A percentile compares a stretch with the other conserved stretches of the same genome.
These are phyloP conservation scores for Delphinella strobiligena DNA, from an alignment of 2,329 filamentous ascomycete genomes.

Conservation along the genomic window DNA sequence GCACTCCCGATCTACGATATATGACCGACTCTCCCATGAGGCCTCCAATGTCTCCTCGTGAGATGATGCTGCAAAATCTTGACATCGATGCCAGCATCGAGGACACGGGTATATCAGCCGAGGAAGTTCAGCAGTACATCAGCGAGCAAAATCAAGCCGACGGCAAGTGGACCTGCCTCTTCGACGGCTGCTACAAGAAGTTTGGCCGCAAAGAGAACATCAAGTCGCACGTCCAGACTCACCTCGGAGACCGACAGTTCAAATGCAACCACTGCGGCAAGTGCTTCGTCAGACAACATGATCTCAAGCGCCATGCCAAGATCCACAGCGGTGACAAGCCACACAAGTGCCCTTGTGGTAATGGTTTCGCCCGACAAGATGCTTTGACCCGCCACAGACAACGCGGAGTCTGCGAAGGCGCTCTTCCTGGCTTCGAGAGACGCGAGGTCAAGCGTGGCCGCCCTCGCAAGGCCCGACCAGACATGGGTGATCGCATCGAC, in stretches of 20 bases:
- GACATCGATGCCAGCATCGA: slow-evolving; percentile 51
- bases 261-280: slow-evolving; percentile 88
- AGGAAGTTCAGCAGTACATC: slow-evolving; percentile 50
- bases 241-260: slow-evolving; percentile 91
- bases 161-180: slow-evolving; percentile 37
- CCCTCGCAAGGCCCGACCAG: slow-evolving; percentile 50
- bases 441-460: slow-evolving; percentile 52
- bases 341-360: slow-evolving; percentile 87
- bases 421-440: slow-evolving; percentile 59
- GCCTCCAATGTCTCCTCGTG: slow-evolving; percentile 19
- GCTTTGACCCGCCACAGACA: slow-evolving; percentile 89
- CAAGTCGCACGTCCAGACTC: slow-evolving; percentile 95
- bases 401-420: slow-evolving; percentile 91
- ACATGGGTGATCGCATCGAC: slow-evolving; percentile 44
- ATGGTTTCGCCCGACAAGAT: slow-evolving; percentile 89
- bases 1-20: slow-evolving; percentile 13
- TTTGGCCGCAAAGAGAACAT: slow-evolving; percentile 99
- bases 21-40: slow-evolving; percentile 10
- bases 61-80: slow-evolving; percentile 35
- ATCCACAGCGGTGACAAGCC: slow-evolving; percentile 95
- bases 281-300: slow-evolving; percentile 93
- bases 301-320: slow-evolving; percentile 93
- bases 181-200: slow-evolving; percentile 66
- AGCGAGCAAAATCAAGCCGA: slow-evolving; percentile 31
- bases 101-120: slow-evolving; percentile 74